Conservation (phyloP, 2,329 filamentous ascomycete species). For the Cladosporium halotolerans region DNA sequence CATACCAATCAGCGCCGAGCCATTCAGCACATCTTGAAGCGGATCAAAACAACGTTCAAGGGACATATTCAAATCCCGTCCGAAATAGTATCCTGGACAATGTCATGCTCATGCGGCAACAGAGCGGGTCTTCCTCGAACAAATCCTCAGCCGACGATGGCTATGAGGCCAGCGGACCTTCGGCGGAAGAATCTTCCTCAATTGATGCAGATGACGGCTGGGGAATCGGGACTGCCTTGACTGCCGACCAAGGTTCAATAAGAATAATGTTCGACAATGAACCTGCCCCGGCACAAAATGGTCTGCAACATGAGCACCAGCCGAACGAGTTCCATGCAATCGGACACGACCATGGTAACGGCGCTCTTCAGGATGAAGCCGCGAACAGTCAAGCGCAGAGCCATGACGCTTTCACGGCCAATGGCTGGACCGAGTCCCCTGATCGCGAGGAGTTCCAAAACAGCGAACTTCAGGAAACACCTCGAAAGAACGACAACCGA, state of each 20-base stretch:
- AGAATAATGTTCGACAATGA: conserved; percentile 31
- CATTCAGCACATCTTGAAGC: background rate
- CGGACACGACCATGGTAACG: background rate
- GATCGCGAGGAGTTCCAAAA: conserved; percentile 14
- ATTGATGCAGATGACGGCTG: conserved; percentile 4
- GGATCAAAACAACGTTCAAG: background rate
- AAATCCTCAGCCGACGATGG: conserved; percentile 27
- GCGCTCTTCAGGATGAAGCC: conserved; percentile 13
- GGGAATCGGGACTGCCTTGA: background rate
- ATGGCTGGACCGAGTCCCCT: conserved; percentile 22
- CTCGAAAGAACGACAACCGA: conserved; percentile 17
- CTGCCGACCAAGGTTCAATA: conserved; percentile 28
- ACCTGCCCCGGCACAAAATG: background rate
- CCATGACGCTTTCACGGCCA: conserved; percentile 18
- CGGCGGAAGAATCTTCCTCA: conserved; percentile 15
- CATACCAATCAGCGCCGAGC: background rate
- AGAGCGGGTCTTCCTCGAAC: conserved; percentile 25
- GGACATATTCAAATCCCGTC: background rate
- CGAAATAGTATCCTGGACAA: conserved; percentile 24
- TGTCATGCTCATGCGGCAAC: conserved; percentile 29
- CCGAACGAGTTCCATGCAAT: conserved; percentile 1
- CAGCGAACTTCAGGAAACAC: conserved; percentile 22
- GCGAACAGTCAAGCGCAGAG: conserved; percentile 18
- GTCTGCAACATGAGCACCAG: background rate
- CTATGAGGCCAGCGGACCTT: conserved; percentile 24